phyloP scores from a whole-genome alignment of 1,284 basidiomycete genomes.

The Leccinum fallax region DNA sequence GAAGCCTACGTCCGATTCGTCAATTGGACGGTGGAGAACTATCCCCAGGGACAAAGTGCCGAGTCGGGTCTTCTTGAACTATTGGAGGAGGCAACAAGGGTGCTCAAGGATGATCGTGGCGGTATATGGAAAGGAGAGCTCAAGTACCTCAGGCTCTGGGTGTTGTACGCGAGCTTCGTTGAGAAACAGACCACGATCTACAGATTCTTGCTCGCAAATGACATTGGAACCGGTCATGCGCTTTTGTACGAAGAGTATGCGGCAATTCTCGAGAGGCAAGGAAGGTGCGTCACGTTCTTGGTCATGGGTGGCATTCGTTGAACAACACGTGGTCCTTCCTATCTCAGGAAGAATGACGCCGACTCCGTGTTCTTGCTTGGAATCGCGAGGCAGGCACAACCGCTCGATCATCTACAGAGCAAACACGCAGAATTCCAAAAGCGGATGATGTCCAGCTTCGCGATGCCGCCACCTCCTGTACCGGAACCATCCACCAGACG shows the following conservation, averaged over 20 bases:
- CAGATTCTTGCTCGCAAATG: conserved; percentile 84
- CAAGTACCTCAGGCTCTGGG: conserved; percentile 92
- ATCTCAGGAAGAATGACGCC: conserved; percentile 76
- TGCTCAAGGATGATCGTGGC: conserved; percentile 66
- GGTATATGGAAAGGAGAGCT: conserved; percentile 72
- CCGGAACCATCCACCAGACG: conserved; percentile 37
- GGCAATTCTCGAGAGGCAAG: conserved; percentile 73
- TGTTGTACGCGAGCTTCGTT: conserved; percentile 84
- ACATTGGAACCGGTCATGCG: conserved; percentile 83
- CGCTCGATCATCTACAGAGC: conserved; percentile 74
- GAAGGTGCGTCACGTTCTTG: conserved; percentile 46
- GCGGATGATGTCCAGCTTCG: conserved; percentile 63
- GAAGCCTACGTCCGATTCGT: conserved; percentile 66
- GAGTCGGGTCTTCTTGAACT: conserved; percentile 80
- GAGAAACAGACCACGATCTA: conserved; percentile 77
- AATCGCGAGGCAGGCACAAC: conserved; percentile 76
- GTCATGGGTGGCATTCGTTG: conserved; percentile 3
- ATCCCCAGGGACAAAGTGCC: conserved; percentile 64
- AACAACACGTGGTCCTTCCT: not conserved
- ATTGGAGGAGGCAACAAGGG: conserved; percentile 80
- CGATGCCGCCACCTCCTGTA: conserved; percentile 37
- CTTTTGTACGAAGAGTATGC: conserved; percentile 94
- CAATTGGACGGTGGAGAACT: conserved; percentile 72
- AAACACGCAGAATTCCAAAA: conserved; percentile 83
- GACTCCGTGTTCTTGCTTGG: conserved; percentile 89